These are phyloP conservation scores for Cicer arietinum DNA, from an alignment of 306 rosid species.

Conservation along the genomic window DNA sequence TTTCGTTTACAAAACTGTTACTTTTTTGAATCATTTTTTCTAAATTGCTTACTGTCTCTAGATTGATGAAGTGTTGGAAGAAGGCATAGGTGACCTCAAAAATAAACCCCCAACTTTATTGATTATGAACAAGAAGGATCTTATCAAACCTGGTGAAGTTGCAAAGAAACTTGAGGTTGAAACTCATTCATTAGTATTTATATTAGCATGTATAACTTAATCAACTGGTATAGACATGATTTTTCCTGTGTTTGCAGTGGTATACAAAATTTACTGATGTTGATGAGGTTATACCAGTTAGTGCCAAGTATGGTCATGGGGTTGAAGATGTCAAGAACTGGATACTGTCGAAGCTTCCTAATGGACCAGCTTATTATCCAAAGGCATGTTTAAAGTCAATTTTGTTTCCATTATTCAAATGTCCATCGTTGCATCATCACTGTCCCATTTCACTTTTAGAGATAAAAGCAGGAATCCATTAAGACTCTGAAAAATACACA, in stretches of 20 bases:
- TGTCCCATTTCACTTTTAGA: slow-evolving; percentile 24
- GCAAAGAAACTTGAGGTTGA: slow-evolving; percentile 95
- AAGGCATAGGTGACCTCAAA: slow-evolving; percentile 67
- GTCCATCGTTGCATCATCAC: slow-evolving; percentile 25
- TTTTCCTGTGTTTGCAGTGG: slow-evolving; percentile 65
- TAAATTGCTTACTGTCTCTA: slow-evolving; percentile 47
- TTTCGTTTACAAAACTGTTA: slow-evolving; percentile 38
- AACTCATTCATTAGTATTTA: slow-evolving; percentile 46
- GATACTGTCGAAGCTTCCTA: slow-evolving; percentile 90
- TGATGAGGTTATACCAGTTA: slow-evolving; percentile 97
- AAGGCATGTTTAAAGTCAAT: slow-evolving; percentile 62
- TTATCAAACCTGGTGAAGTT: slow-evolving; percentile 96
- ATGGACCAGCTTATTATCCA: slow-evolving; percentile 92
- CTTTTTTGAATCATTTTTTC: slow-evolving; percentile 30
- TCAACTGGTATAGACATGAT: slow-evolving; percentile 25
- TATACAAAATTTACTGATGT: slow-evolving; percentile 80
- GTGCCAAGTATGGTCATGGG: slow-evolving; percentile 96
- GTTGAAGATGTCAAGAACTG: slow-evolving; percentile 91
- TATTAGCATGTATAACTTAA: slow-evolving; percentile 37
- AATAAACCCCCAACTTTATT: slow-evolving; percentile 73
- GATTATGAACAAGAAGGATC: slow-evolving; percentile 91
- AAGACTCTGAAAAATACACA: neutral
- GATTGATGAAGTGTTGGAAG: slow-evolving; percentile 93
- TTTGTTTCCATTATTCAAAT: slow-evolving; percentile 25
- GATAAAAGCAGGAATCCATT: slow-evolving; percentile 15